Evolutionary conservation across 2,329 filamentous ascomycete species (phyloP), one percentile per base, ranked within the genome.

Genomic region (Aspergillus melleus): DNA sequence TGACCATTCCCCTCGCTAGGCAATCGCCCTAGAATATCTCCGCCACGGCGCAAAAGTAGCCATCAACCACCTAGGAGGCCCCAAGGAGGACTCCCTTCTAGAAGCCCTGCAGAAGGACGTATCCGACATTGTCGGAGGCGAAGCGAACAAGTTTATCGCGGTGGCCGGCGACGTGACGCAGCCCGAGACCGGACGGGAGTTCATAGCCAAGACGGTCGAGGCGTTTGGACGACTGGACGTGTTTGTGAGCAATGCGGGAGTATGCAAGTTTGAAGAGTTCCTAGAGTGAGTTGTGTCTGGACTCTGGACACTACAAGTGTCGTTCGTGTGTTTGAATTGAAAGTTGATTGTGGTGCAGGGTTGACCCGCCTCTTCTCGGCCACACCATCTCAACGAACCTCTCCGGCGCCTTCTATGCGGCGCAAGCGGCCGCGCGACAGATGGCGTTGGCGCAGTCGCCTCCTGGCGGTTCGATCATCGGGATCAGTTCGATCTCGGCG

Each of bases 221-320:
- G 66, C 64, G 1, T 79, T 78, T 49, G 77, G 78, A 0, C 81
- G 86, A 4, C 77, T 92, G 36, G 89, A 92, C 76, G 81, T 96
- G 6, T 94, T 94, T 75, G 90, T 96, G 29, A 91, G 88, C 74
- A 96, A 96, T 78, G 92, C 92, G 4, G 92, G 92, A 6, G 85
- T 96, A 60, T 96, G 92, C 81, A 85, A 90, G 64, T 97, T 97
- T 76, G 88, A 89, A 60, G 90, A 96, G 66, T 96, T 97, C 71
- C 78, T 97, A 24, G 86, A 89, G 84, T 88, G 68, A 65, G 80
- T 72, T 20, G 26, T 8, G 26, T 29, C 26, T 29, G 26, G 26
- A 29, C 26, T 29, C 26, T 29, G 26, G 26, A 9, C 8, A 29
- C 26, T 29, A 29, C 26, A 29, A 9, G 26, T 9, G 26, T 29